Evolutionary conservation across 352 stramenopile genomes (phyloP), one percentile per base, ranked within the genome.

Genomic region (Globisporangium perplexum): DNA sequence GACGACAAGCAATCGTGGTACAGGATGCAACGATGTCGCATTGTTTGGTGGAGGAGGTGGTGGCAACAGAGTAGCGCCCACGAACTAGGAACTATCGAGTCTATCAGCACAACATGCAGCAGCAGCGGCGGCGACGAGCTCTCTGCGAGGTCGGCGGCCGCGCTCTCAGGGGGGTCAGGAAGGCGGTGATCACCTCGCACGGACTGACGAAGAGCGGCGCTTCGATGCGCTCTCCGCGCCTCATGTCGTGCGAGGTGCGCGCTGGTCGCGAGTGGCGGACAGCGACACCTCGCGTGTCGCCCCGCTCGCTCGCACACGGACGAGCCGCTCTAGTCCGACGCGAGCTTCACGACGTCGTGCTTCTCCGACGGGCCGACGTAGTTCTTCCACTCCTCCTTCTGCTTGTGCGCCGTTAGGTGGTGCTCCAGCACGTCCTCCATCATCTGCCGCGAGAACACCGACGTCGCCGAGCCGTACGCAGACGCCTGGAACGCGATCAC

Each of bases 401-500:
- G 89, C 57, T 61, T 59, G 80, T 98, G 96, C 18, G 88, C 93
- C 53, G 81, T 88, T 57, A 97, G 88, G 69, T 98, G 93, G 63
- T 98, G 84, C 42, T 97, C 72, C 31, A 99, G 77, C 47, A 97
- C 93, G 62, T 97, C 83, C 66, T 92, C 88, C 66, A 98, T 96
- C 65, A 96, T 88, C 48, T 93, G 71, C 62, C 95, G 88, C 62
- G 95, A 95, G 63, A 99, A 93, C 33, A 95, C 80, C 14, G 90
- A 96, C 50, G 90, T 95, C 31, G 92, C 75, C 39, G 90, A 98
- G 54, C 97, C 97, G 71, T 99, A 99, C 2, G 96, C 97, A 20
- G 95, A 85, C 17, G 96, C 96, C 80, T 99, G 97, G 95, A 97
- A 99, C 33, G 96, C 96, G 71, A 99, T 99, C 47, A 98, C 96